Evolutionary conservation across 176 grass and related monocot genomes (phyloP).

Genomic region (Raddia distichophylla): DNA sequence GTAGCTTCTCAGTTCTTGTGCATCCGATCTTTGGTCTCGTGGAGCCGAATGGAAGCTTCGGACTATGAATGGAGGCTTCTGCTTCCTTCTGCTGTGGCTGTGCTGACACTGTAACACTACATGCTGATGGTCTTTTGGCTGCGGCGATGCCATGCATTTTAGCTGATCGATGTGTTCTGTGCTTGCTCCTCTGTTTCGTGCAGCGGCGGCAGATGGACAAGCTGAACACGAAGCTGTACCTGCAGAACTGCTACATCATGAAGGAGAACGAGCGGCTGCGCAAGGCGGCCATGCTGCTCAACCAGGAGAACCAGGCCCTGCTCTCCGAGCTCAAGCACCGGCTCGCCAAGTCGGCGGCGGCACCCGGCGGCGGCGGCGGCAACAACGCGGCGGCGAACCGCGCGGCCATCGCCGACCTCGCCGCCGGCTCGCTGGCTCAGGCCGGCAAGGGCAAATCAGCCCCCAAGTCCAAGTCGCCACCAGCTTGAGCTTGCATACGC

Average conservation of each 20-base stretch:
- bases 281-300: slow-evolving; percentile 76
- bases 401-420: slow-evolving; percentile 29
- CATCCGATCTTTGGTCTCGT: neutral
- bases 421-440: slow-evolving; percentile 16
- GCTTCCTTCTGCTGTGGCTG: neutral
- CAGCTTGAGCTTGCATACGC: neutral
- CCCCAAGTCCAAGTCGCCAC: neutral
- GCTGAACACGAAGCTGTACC: slow-evolving; percentile 79
- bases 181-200: neutral
- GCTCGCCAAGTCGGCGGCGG: slow-evolving; percentile 50
- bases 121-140: neutral
- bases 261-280: slow-evolving; percentile 96
- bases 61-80: neutral
- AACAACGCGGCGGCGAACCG: neutral
- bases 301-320: slow-evolving; percentile 90
- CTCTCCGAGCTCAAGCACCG: slow-evolving; percentile 82
- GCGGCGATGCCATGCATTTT: too few relatives aligned
- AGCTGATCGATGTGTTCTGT: neutral
- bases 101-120: neutral
- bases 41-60: slow-evolving; percentile 3
- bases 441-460: slow-evolving; percentile 32
- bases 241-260: slow-evolving; percentile 94
- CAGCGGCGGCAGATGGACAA: slow-evolving; percentile 58
- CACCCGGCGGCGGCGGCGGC: neutral
- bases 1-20: too few relatives aligned